These are phyloP conservation scores for Herpetomonas muscarum DNA, from an alignment of 208 protist genomes.

Conservation along the genomic window DNA sequence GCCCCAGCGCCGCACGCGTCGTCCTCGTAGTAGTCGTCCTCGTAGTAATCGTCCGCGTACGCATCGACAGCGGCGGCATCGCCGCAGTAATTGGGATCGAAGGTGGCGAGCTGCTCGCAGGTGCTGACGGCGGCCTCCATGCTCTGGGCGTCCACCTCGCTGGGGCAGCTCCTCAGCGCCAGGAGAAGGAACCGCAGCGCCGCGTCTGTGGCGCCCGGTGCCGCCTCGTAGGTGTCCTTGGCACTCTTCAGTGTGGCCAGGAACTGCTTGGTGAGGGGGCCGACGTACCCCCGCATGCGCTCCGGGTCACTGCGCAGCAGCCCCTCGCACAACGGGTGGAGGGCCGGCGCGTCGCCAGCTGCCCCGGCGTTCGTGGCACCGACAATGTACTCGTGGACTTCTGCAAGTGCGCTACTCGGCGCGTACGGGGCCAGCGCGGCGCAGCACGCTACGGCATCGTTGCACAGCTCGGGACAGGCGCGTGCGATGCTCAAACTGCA, in stretches of 20 bases:
- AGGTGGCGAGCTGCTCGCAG: conserved; percentile 24
- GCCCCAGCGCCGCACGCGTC: conserved; percentile 24
- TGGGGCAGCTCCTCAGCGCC: neutral
- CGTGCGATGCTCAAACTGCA: conserved; percentile 16
- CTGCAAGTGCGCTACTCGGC: conserved; percentile 14
- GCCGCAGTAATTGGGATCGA: conserved; percentile 35
- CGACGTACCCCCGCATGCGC: conserved; percentile 9
- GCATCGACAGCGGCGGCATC: conserved; percentile 5
- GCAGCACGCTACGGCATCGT: conserved; percentile 16
- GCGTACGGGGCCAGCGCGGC: conserved; percentile 4
- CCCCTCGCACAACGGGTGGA: conserved; percentile 23
- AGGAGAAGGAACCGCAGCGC: neutral
- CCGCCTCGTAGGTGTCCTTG: conserved; percentile 14
- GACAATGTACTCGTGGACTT: conserved; percentile 11
- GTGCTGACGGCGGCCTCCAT: conserved; percentile 23
- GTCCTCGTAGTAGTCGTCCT: conserved; percentile 35
- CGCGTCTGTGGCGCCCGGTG: conserved; percentile 19
- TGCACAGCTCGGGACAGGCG: conserved; percentile 11
- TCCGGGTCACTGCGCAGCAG: conserved; percentile 17
- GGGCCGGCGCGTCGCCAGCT: conserved; percentile 13
- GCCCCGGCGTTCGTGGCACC: neutral
- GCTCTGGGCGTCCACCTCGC: neutral
- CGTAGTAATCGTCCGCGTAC: conserved; percentile 12
- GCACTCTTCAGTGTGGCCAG: conserved; percentile 12
- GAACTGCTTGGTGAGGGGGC: conserved; percentile 12